Base-by-base conservation (phyloP, 257 asterid genomes). In the Petrea volubilis region DNA sequence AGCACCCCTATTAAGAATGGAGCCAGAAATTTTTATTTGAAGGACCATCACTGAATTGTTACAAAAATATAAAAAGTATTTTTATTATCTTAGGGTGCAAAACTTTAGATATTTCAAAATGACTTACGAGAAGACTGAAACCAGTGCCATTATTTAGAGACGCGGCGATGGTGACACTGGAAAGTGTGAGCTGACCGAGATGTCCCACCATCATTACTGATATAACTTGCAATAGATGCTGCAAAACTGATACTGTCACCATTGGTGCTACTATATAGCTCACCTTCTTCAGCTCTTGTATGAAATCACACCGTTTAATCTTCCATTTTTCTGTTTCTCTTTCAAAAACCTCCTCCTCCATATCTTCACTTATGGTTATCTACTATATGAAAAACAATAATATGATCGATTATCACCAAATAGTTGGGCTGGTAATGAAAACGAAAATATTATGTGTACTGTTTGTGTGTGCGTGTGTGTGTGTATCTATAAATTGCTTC, bases 161-260 rank as follows among this genome's bases (percentile, higher is more conserved):
- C 46, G 83, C 79, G 21, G 88, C 83, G 10, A 83, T 81, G 58
- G 85, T 85, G 20, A 79, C 81, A 28, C 80, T 73, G 44, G 88
- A 80, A 7, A 86, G 75, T 11, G 72, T 59, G 53, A 79, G 68
- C 29, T 56, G 71, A 5, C 87, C 87, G 13, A 83, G 73, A 50
- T 78, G 88, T 18, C 90, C 89, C 0, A 82, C 90, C 86, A 87
- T 82, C 65, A 82, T 67, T 18, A 77, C 29, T 7, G 90, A 74
- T 17, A 70, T 79, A 57, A 82, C 85, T 56, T 81, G 86, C 60
- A 83, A 25, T 11, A 79, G 31, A 59, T 82, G 76, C 47, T 82
- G 88, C 75, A 79, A 57, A n/a, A 83, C 73, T 28, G 85, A 36
- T 5, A 83, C 86, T 1, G 71, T 66, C 73, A 79, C 85, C 91